These are phyloP conservation scores for Volutella citrinella DNA, from an alignment of 2,329 filamentous ascomycete genomes.

Conservation along the genomic window DNA sequence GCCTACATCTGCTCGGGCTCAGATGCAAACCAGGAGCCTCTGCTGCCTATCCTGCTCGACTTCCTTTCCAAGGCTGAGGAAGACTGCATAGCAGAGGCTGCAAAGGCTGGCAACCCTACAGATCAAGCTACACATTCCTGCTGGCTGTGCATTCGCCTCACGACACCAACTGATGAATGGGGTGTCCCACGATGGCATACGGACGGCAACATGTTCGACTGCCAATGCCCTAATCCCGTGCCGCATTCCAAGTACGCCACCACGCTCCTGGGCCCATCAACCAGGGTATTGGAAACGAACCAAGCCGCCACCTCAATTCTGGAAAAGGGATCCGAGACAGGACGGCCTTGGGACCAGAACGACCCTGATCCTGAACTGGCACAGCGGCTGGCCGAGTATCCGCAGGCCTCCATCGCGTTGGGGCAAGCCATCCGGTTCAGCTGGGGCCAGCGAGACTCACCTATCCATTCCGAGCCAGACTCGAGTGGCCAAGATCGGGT, in stretches of 20 bases:
- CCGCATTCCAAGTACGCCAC: slow-evolving; percentile 7
- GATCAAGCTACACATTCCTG: slow-evolving; percentile 2
- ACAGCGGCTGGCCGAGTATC: slow-evolving; percentile 2
- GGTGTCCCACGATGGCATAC: slow-evolving; percentile 5
- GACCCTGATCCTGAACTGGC: slow-evolving; percentile 1
- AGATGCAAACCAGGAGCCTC: slow-evolving; percentile 1
- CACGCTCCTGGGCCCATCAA: slow-evolving; percentile 3
- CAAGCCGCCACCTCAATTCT: not conserved
- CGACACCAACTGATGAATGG: not conserved
- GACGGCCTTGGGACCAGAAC: slow-evolving; percentile 1
- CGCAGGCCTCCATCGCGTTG: not conserved
- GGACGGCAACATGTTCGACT: slow-evolving; percentile 5
- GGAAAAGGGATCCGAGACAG: not conserved
- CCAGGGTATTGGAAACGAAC: slow-evolving; percentile 1
- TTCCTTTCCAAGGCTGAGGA: slow-evolving; percentile 1
- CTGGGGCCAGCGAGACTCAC: slow-evolving; percentile 6
- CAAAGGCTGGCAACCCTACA: not conserved
- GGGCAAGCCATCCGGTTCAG: slow-evolving; percentile 7
- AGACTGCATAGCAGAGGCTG: not conserved
- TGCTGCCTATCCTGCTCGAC: not conserved
- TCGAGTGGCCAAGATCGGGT: slow-evolving; percentile 2
- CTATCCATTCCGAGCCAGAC: slow-evolving; percentile 6
- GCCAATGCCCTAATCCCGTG: slow-evolving; percentile 1
- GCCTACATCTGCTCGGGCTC: slow-evolving; percentile 2
- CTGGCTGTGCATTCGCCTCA: slow-evolving; percentile 5